Evolutionary conservation across 306 rosid species (phyloP).

Genomic region (Luffa aegyptiaca): DNA sequence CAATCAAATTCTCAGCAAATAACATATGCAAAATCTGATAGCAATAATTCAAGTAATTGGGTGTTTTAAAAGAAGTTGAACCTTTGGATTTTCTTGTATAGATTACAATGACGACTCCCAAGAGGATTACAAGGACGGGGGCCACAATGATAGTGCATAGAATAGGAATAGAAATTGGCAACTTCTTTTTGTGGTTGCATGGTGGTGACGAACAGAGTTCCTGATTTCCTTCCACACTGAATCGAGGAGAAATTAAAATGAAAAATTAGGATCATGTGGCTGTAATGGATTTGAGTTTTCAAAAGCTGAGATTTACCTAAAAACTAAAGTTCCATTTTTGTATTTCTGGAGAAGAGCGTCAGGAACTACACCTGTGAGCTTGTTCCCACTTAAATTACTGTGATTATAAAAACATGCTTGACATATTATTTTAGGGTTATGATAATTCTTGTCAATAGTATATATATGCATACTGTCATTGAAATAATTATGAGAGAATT

Average conservation of each 20-base stretch:
- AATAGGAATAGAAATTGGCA: background rate
- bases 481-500: background rate
- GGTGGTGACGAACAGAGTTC: background rate
- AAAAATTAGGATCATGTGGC: background rate
- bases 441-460: too few species aligned
- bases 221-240: background rate
- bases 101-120: background rate
- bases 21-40: background rate
- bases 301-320: background rate
- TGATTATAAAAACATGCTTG: background rate
- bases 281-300: background rate
- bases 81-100: background rate
- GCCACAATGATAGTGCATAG: background rate
- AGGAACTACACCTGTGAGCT: slow-evolving; percentile 9
- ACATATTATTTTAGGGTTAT: too few species aligned
- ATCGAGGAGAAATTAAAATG: background rate
- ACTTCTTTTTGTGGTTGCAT: background rate
- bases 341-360: background rate
- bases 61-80: background rate
- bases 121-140: background rate
- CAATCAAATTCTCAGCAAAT: background rate
- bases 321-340: background rate
- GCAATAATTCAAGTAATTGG: background rate
- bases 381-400: slow-evolving; percentile 6
- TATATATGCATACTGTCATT: too few species aligned